phyloP scores from a whole-genome alignment of 768 basidiomycete species.

The Aureoboletus auriporus region DNA sequence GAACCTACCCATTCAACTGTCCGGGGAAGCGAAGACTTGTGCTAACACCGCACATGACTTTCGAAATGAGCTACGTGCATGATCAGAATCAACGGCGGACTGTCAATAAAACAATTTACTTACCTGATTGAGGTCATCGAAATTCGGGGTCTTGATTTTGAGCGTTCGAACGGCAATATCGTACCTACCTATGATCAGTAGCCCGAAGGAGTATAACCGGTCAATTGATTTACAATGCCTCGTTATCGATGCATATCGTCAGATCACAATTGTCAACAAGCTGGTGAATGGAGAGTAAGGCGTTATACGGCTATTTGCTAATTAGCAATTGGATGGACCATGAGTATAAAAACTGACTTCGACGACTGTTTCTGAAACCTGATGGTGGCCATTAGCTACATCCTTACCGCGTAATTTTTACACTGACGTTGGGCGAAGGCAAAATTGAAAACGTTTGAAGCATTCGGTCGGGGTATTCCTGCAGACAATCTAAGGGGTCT shows the following conservation, averaged over 20 bases:
- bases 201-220: neutral
- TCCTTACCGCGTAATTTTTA: neutral
- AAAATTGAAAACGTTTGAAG: conserved; percentile 51
- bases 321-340: conserved; percentile 6
- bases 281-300: conserved; percentile 80
- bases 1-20: conserved; percentile 76
- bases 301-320: conserved; percentile 65
- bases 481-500: conserved; percentile 16
- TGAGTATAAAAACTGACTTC: conserved; percentile 36
- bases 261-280: conserved; percentile 86
- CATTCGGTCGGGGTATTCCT: conserved; percentile 55
- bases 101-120: conserved; percentile 11
- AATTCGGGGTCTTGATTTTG: conserved; percentile 60
- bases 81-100: neutral
- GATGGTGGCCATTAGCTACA: conserved; percentile 9
- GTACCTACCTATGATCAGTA: conserved; percentile 44
- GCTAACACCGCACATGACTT: conserved; percentile 93
- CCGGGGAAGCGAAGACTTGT: conserved; percentile 93
- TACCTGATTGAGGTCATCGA: conserved; percentile 67
- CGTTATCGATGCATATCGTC: conserved; percentile 83
- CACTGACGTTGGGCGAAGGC: conserved; percentile 52
- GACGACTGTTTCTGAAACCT: conserved; percentile 48
- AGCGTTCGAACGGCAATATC: conserved; percentile 65
- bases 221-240: conserved; percentile 58
- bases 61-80: conserved; percentile 59